Evolutionary conservation across 345 rosid genomes (phyloP).

Genomic region (Lepidium sativum): DNA sequence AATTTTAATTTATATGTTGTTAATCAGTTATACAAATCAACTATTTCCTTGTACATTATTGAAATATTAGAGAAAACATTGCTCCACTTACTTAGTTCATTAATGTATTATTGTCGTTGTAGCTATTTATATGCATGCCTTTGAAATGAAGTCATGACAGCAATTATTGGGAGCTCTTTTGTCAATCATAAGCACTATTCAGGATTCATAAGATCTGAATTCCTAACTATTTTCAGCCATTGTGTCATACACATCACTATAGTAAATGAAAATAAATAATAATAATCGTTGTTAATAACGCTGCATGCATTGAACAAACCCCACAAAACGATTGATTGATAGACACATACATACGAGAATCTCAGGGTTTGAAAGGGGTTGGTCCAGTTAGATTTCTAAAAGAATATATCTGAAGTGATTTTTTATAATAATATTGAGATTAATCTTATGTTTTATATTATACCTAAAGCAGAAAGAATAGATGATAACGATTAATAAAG

Average conservation of each 20-base stretch:
- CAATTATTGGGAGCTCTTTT: constrained; percentile 24
- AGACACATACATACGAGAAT: background rate
- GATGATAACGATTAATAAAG: background rate
- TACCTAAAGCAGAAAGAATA: constrained; percentile 8
- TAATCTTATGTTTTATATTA: background rate
- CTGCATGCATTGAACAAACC: constrained; percentile 22
- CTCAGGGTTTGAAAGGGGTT: background rate
- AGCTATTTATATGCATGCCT: constrained; percentile 27
- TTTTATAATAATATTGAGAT: background rate
- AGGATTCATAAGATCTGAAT: constrained; percentile 18
- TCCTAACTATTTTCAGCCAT: constrained; percentile 13
- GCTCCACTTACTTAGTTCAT: constrained; percentile 10
- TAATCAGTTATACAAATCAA: background rate
- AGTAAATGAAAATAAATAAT: too few species aligned
- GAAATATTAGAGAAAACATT: background rate
- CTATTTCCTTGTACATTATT: background rate
- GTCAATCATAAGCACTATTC: constrained; percentile 29
- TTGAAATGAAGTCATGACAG: constrained; percentile 8
- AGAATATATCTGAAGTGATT: constrained; percentile 2
- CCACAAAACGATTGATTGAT: constrained; percentile 2
- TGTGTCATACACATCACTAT: constrained; percentile 2
- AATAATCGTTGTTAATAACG: background rate
- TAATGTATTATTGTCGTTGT: background rate
- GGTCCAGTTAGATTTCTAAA: background rate
- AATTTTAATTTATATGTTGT: background rate